Evolutionary conservation across 495 filamentous ascomycete species (phyloP), one percentile per base, ranked within the genome.

Genomic region (Xanthoparmelia taractica): DNA sequence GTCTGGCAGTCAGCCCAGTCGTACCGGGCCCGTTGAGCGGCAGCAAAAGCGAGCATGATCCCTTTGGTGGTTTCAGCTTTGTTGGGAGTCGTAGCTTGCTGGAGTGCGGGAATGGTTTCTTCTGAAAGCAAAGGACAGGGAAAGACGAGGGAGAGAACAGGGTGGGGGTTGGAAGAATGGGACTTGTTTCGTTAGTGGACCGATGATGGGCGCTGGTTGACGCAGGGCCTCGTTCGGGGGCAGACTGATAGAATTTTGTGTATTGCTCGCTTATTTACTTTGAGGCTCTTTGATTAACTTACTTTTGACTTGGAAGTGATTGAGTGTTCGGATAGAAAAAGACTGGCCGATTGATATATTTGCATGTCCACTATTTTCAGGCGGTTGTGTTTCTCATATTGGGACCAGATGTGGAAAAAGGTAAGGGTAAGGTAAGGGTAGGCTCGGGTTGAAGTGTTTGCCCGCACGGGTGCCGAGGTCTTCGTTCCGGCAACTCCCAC

Each of bases 21-120:
- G 69, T 86, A 20, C 77, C 73, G 58, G 47, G 58, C 20, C 48
- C 63, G 36, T 70, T 71, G 68, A 65, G 66, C 37, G 59, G 50
- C 25, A 72, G 72, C 37, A 56, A 57, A 74, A 75, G 64, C 11
- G 84, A 83, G 67, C 81, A 84, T 45, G 84, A 97, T 74, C 84
- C 84, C 2, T 97, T 98, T 77, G 91, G 92, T 20, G 94, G 95
- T 3, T 98, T 98, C 72, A 96, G 91, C 75, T 98, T 89, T 73
- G 92, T 97, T 63, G 95, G 92, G 27, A 89, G 90, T 58, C 87
- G 81, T 71, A 96, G 92, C 70, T 73, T 97, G 72, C 79, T 98
- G 58, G 89, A 91, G 70, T 45, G 23, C 4, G 59, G 59, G 59
- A 61, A 61, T 63, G 31, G 68, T 13, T 59, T 68, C 23, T 58